A percentile compares a stretch with the other conserved stretches of the same genome.
Conservation (phyloP, 345 rosid genomes). For the Brassica juncea region DNA sequence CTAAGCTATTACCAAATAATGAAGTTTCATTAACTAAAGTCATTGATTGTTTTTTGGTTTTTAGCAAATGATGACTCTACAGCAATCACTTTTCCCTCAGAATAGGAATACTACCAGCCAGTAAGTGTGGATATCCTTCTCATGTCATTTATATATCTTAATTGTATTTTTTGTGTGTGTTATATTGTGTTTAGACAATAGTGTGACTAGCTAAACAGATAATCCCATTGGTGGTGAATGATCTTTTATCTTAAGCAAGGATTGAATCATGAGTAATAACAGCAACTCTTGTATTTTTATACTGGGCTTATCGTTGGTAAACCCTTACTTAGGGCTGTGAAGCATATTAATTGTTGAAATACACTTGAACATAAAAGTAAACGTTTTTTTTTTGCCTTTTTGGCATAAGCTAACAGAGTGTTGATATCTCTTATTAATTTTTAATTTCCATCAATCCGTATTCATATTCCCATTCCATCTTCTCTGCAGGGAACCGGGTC, state of each 20-base stretch:
- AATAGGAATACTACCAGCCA: conserved; percentile 57
- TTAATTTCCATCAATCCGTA: background rate
- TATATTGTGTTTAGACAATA: conserved; percentile 3
- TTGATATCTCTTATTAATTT: background rate
- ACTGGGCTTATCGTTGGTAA: background rate
- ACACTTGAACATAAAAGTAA: background rate
- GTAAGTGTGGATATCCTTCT: conserved; percentile 46
- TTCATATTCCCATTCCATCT: conserved; percentile 15
- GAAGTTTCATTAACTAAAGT: conserved; percentile 19
- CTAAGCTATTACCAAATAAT: background rate
- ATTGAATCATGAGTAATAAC: background rate
- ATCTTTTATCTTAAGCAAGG: conserved; percentile 1
- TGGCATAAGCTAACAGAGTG: background rate
- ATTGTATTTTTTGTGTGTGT: background rate
- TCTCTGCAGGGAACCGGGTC: conserved; percentile 54
- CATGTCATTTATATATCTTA: background rate
- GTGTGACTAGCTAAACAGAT: background rate
- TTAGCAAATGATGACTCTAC: conserved; percentile 62
- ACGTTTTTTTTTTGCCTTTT: background rate
- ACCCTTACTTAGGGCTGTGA: background rate
- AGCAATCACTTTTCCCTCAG: conserved; percentile 71
- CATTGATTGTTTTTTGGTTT: conserved; percentile 12
- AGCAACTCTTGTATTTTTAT: background rate
- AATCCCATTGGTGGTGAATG: background rate
- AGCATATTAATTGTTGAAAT: background rate